Conservation (phyloP, 768 basidiomycete species). For the Pleurotus giganteus region DNA sequence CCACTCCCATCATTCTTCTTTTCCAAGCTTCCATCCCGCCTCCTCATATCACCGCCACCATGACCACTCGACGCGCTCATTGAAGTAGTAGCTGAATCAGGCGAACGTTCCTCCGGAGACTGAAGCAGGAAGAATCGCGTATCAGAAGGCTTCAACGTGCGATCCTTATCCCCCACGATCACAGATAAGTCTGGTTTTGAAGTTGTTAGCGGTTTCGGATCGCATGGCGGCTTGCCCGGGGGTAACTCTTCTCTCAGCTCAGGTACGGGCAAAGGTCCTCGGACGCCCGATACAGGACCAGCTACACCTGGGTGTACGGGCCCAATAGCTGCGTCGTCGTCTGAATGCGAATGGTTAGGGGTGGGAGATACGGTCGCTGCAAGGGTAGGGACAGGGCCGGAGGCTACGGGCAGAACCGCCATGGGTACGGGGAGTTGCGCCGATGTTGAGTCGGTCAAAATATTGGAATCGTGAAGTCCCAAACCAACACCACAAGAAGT, state of each 20-base stretch:
- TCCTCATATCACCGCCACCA: not conserved
- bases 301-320: not conserved
- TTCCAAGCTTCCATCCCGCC: not conserved
- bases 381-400: not conserved
- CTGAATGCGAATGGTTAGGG: not conserved
- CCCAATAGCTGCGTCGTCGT: not conserved
- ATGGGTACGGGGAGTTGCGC: not conserved
- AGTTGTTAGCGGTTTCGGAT: not conserved
- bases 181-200: conserved; percentile 9
- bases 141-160: conserved; percentile 14
- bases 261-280: conserved; percentile 2
- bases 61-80: not conserved
- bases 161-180: not conserved
- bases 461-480: not conserved
- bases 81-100: conserved; percentile 1
- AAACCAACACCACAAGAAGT: not conserved
- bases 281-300: not conserved
- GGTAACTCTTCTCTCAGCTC: not conserved
- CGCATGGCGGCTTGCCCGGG: conserved; percentile 4
- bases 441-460: not conserved
- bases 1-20: no score
- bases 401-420: not conserved
- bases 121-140: conserved; percentile 15
- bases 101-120: conserved; percentile 11
- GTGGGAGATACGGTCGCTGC: not conserved